Evolutionary conservation across 2,329 filamentous ascomycete species (phyloP).

Genomic region (Verticillium tricorpus): DNA sequence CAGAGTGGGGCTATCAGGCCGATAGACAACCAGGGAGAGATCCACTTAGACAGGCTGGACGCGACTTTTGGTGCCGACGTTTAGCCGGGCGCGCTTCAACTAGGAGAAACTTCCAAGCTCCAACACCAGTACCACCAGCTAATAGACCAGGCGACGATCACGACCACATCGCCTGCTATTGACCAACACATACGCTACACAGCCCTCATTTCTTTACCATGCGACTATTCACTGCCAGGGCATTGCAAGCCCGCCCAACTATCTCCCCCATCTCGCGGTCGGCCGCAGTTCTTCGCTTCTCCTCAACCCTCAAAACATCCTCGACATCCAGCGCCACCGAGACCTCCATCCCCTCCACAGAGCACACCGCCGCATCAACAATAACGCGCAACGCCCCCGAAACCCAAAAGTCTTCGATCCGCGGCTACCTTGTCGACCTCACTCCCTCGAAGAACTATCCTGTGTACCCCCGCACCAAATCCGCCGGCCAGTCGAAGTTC

Average conservation of each 20-base stretch:
- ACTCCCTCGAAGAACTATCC: slow-evolving; percentile 68
- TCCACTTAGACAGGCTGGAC: neutral
- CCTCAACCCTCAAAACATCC: slow-evolving; percentile 8
- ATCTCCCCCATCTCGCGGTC: neutral
- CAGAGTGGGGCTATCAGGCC: neutral
- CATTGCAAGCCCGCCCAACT: slow-evolving; percentile 1
- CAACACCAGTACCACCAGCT: neutral
- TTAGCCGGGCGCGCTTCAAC: slow-evolving; percentile 11
- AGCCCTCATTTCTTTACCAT: neutral
- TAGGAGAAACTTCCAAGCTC: slow-evolving; percentile 7
- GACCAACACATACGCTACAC: neutral
- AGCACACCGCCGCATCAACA: slow-evolving; percentile 5
- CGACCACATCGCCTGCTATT: neutral
- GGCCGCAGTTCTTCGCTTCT: slow-evolving; percentile 6
- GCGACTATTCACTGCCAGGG: neutral
- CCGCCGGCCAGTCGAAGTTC: slow-evolving; percentile 69
- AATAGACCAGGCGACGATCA: neutral
- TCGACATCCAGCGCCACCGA: slow-evolving; percentile 2
- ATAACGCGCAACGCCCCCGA: slow-evolving; percentile 16
- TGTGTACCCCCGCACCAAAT: slow-evolving; percentile 70
- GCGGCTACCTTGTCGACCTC: slow-evolving; percentile 66
- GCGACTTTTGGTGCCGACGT: slow-evolving; percentile 4
- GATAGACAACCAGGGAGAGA: neutral
- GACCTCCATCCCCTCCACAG: slow-evolving; percentile 9
- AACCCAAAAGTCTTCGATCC: slow-evolving; percentile 49